A percentile compares a stretch with the other conserved stretches of the same genome.
phyloP scores from a whole-genome alignment of 306 rosid genomes.

The Quercus mongolica region DNA sequence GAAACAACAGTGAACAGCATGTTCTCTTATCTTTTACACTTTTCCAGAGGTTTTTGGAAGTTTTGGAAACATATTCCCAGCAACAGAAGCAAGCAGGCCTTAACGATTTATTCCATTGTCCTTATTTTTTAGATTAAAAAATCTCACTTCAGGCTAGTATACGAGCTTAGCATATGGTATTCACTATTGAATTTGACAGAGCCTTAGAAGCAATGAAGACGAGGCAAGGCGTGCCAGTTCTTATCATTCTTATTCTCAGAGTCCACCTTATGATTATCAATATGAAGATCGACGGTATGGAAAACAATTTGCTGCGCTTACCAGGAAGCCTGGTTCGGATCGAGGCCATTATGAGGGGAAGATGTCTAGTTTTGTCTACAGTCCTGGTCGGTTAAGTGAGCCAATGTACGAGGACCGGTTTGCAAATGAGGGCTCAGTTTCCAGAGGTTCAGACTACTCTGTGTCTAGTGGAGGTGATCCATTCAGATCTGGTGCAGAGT shows the following conservation, averaged over 20 bases:
- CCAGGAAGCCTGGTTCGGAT: constrained; percentile 92
- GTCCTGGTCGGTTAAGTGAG: constrained; percentile 75
- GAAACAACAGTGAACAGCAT: neutral
- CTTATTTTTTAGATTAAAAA: constrained; percentile 7
- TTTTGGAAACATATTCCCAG: neutral
- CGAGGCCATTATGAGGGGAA: constrained; percentile 77
- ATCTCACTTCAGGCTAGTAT: constrained; percentile 5
- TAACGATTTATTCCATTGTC: neutral
- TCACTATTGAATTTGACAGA: constrained; percentile 44
- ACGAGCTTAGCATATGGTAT: constrained; percentile 19
- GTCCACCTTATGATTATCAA: constrained; percentile 98
- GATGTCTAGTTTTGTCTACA: constrained; percentile 55
- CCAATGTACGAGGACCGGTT: constrained; percentile 63
- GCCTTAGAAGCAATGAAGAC: constrained; percentile 47
- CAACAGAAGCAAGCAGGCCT: neutral
- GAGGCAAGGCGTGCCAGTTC: constrained; percentile 92
- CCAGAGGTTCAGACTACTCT: constrained; percentile 76
- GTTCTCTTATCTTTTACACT: neutral
- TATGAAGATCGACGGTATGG: constrained; percentile 93
- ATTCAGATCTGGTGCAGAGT: constrained; percentile 60
- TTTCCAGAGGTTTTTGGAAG: neutral
- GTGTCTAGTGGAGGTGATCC: constrained; percentile 68
- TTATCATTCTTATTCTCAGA: constrained; percentile 93
- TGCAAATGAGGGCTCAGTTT: constrained; percentile 70
- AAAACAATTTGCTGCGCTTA: constrained; percentile 58